Percentiles rank a stretch among this genome's conserved stretches.
phyloP scores from a whole-genome alignment of 352 stramenopile genomes.

The Pythium folliculosum region DNA sequence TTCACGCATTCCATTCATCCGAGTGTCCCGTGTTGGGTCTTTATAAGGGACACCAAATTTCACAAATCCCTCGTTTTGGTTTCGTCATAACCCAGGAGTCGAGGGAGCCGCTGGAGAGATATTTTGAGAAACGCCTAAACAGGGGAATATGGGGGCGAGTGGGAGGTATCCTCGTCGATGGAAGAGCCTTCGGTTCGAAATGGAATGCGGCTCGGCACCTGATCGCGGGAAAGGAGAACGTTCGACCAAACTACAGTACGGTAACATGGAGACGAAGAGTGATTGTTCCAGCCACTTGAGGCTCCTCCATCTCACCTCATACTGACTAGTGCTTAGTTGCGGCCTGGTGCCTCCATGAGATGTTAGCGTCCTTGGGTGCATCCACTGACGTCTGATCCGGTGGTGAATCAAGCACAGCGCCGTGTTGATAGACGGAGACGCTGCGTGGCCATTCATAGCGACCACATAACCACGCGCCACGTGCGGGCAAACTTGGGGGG shows the following conservation, averaged over 20 bases:
- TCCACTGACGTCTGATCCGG: background rate
- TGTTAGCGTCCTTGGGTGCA: too few relatives aligned
- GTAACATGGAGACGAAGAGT: slow-evolving; percentile 4
- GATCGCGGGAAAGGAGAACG: background rate
- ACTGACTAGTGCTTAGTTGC: background rate
- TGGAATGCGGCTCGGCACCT: slow-evolving; percentile 1
- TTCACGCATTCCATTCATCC: slow-evolving; percentile 30
- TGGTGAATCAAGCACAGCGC: background rate
- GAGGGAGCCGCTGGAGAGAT: background rate
- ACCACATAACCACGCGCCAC: background rate
- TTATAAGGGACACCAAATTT: background rate
- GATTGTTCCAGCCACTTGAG: background rate
- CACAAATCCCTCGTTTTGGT: background rate
- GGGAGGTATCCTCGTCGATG: background rate
- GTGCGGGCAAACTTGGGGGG: background rate
- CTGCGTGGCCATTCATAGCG: background rate
- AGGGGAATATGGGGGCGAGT: background rate
- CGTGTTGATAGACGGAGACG: background rate
- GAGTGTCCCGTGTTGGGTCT: slow-evolving; percentile 17
- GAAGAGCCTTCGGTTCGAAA: background rate
- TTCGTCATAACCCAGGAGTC: background rate
- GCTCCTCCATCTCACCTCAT: background rate
- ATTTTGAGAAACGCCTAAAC: slow-evolving; percentile 1
- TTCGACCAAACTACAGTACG: slow-evolving; percentile 9
- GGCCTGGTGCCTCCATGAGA: background rate